These are phyloP conservation scores for Diddensiella caesifluorescens DNA, from an alignment of 805 yeast genomes.

Conservation along the genomic window DNA sequence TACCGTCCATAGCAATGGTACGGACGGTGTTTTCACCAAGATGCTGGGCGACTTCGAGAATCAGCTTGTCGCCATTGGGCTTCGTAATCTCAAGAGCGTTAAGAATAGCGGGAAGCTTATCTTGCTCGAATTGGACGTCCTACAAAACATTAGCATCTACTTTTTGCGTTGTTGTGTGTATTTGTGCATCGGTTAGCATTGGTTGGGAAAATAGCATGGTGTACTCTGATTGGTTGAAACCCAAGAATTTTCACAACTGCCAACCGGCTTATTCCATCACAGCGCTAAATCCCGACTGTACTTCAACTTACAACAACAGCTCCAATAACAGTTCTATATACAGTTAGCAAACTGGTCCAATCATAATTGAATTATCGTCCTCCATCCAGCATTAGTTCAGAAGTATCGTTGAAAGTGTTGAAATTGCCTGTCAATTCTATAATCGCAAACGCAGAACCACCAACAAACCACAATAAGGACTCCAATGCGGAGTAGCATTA, in stretches of 20 bases:
- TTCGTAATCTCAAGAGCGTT: constrained; percentile 90
- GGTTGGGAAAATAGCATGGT: background rate
- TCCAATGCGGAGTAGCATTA: too few relatives aligned
- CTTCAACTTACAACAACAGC: constrained; percentile 80
- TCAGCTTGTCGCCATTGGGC: constrained; percentile 67
- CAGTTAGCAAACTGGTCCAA: constrained; percentile 6
- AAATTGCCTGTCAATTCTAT: too few relatives aligned
- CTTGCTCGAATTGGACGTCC: constrained; percentile 96
- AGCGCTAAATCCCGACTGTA: background rate
- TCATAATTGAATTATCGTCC: too few relatives aligned
- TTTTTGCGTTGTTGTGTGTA: background rate
- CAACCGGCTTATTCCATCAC: background rate
- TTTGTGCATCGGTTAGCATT: too few relatives aligned
- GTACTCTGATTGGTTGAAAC: constrained; percentile 1
- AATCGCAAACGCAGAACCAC: too few relatives aligned
- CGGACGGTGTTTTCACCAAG: constrained; percentile 99
- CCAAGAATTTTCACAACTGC: constrained; percentile 1
- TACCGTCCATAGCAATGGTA: constrained; percentile 99
- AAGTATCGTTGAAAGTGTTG: too few relatives aligned
- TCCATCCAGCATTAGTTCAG: too few relatives aligned
- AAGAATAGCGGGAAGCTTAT: constrained; percentile 93
- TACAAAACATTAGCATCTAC: constrained; percentile 9
- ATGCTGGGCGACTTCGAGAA: constrained; percentile 98
- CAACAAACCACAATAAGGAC: too few relatives aligned
- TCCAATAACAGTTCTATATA: constrained; percentile 87